Percentiles rank a stretch among this genome's conserved stretches.
Conservation (phyloP, 768 basidiomycete genomes). For the Cystofilobasidium capitatum region DNA sequence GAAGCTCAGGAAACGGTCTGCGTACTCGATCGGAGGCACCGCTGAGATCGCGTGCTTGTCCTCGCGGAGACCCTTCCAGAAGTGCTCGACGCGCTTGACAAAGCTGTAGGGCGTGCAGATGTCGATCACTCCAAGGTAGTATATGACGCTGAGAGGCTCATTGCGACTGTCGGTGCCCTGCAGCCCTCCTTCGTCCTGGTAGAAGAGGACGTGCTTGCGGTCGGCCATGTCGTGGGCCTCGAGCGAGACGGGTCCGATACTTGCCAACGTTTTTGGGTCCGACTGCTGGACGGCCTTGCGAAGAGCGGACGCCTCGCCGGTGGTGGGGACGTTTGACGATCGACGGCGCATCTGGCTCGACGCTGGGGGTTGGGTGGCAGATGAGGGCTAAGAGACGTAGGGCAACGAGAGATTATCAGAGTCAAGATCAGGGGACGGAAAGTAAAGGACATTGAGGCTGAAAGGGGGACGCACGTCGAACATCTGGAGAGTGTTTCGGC, state of each 20-base stretch:
- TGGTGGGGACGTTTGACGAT: constrained; percentile 51
- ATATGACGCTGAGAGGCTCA: constrained; percentile 61
- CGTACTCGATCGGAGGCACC: constrained; percentile 77
- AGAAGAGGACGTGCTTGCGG: constrained; percentile 72
- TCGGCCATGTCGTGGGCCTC: constrained; percentile 53
- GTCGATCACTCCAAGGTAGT: constrained; percentile 92
- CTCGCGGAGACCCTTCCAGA: constrained; percentile 81
- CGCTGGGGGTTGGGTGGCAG: background rate
- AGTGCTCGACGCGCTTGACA: constrained; percentile 71
- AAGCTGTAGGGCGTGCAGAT: constrained; percentile 83
- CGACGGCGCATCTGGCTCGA: constrained; percentile 56
- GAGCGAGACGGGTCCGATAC: constrained; percentile 43
- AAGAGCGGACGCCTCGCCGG: constrained; percentile 69
- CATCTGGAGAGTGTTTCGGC: constrained; percentile 80
- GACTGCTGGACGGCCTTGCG: constrained; percentile 75
- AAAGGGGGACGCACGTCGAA: constrained; percentile 61
- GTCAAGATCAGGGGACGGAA: background rate
- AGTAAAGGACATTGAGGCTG: constrained; percentile 1
- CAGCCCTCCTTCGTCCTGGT: constrained; percentile 45
- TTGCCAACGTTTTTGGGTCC: constrained; percentile 60
- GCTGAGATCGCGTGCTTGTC: constrained; percentile 97
- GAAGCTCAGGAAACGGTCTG: constrained; percentile 59
- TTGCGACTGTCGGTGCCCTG: constrained; percentile 65
- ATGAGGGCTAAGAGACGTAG: background rate
- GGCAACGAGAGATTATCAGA: background rate